phyloP scores from a whole-genome alignment of 2,329 filamentous ascomycete genomes.

The Fusarium brachygibbosum region DNA sequence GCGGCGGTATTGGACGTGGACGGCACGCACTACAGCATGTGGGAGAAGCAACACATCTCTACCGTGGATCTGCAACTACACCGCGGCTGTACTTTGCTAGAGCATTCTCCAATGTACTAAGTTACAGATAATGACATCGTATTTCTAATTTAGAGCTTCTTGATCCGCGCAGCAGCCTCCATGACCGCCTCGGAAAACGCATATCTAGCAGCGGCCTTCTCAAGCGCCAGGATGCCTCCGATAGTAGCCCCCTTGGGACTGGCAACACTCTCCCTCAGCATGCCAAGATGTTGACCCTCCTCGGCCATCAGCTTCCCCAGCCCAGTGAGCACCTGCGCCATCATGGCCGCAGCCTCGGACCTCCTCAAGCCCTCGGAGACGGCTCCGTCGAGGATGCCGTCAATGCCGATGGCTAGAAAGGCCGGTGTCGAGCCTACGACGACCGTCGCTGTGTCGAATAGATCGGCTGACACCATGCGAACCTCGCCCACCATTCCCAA shows the following conservation, averaged over 20 bases:
- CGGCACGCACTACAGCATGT: constrained; percentile 12
- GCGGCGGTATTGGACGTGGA: constrained; percentile 9
- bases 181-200: constrained; percentile 17
- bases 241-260: constrained; percentile 19
- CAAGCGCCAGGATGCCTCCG: constrained; percentile 9
- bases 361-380: constrained; percentile 19
- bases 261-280: constrained; percentile 19
- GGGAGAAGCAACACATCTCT: constrained; percentile 12
- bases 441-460: constrained; percentile 19
- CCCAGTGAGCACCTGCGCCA: constrained; percentile 12
- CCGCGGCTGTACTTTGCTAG: constrained; percentile 8
- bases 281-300: constrained; percentile 8
- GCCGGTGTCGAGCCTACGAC: constrained; percentile 19
- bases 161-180: constrained; percentile 8
- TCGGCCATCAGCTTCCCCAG: constrained; percentile 16
- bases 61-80: constrained; percentile 7
- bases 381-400: constrained; percentile 17
- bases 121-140: constrained; percentile 6
- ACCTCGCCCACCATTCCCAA: constrained; percentile 18
- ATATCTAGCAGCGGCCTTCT: constrained; percentile 17
- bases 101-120: constrained; percentile 13
- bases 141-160: constrained; percentile 10
- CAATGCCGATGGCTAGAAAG: constrained; percentile 12
- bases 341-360: constrained; percentile 18
- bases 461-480: constrained; percentile 12